phyloP scores from a whole-genome alignment of 176 grass and related monocot species.

The Ensete glaucum region DNA sequence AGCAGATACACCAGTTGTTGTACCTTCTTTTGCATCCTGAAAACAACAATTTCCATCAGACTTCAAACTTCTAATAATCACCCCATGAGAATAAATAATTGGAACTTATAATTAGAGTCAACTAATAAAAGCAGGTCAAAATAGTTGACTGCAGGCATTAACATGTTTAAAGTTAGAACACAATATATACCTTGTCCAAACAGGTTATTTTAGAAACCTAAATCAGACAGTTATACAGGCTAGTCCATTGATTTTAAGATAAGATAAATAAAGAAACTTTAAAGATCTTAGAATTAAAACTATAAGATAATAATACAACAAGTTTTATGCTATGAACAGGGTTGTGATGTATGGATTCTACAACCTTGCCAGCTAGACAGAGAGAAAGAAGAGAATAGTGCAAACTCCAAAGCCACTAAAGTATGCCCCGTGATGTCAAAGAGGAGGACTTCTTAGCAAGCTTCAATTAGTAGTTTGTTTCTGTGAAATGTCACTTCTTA shows the following conservation, averaged over 20 bases:
- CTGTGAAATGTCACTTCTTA: not conserved
- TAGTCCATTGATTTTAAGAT: too few relatives aligned
- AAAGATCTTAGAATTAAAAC: not conserved
- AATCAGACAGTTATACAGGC: too few relatives aligned
- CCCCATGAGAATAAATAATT: not conserved
- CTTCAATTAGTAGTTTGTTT: not conserved
- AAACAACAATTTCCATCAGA: not conserved
- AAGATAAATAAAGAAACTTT: not conserved
- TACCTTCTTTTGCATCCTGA: conserved; percentile 96
- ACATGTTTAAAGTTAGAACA: not conserved
- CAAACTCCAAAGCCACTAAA: not conserved
- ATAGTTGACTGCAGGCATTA: too few relatives aligned
- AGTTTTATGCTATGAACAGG: not conserved
- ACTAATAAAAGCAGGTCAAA: not conserved
- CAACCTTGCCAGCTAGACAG: not conserved
- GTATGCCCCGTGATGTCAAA: not conserved
- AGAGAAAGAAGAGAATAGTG: not conserved
- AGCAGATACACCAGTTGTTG: conserved; percentile 88
- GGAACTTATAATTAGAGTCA: not conserved
- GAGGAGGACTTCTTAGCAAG: too few relatives aligned
- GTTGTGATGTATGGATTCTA: not conserved
- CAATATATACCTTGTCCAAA: too few relatives aligned
- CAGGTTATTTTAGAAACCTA: too few relatives aligned
- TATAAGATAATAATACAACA: not conserved
- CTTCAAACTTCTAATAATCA: not conserved